Conservation (phyloP, 1,139 yeast species). For the Blastobotrys elegans region DNA sequence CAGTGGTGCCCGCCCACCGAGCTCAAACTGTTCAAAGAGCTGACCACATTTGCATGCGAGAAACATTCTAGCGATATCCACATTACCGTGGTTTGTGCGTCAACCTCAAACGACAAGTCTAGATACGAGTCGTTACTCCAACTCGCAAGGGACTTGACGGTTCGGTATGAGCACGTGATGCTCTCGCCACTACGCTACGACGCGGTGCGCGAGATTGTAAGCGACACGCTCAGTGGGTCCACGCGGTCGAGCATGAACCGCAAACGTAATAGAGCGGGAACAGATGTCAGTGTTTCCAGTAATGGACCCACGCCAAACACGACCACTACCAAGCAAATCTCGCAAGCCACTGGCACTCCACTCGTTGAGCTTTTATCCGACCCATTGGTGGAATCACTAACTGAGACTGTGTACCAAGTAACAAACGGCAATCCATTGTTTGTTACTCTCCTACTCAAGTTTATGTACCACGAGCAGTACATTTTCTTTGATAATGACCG, state of each 20-base stretch:
- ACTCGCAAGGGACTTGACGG: slow-evolving; percentile 26
- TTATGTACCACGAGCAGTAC: slow-evolving; percentile 23
- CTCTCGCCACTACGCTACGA: slow-evolving; percentile 26
- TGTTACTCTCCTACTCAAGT: slow-evolving; percentile 23
- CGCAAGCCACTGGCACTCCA: slow-evolving; percentile 12
- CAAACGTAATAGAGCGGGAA: slow-evolving; percentile 15
- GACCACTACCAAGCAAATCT: slow-evolving; percentile 1
- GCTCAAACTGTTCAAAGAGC: slow-evolving; percentile 28
- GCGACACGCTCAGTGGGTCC: slow-evolving; percentile 25
- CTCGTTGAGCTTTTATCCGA: slow-evolving; percentile 16
- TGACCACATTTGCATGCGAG: slow-evolving; percentile 27
- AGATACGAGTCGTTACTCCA: slow-evolving; percentile 20
- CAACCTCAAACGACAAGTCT: slow-evolving; percentile 22
- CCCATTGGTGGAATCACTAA: slow-evolving; percentile 28
- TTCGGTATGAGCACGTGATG: slow-evolving; percentile 26
- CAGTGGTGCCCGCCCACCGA: slow-evolving; percentile 41
- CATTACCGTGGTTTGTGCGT: slow-evolving; percentile 29
- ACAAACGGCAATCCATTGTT: slow-evolving; percentile 33
- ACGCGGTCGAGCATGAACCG: not conserved
- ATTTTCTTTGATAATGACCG: slow-evolving; percentile 23
- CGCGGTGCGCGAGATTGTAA: slow-evolving; percentile 27
- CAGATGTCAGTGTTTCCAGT: not conserved
- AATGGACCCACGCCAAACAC: not conserved
- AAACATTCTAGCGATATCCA: slow-evolving; percentile 25
- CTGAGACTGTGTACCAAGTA: slow-evolving; percentile 26